phyloP scores from a whole-genome alignment of 495 filamentous ascomycete species.

The Aspergillus steynii region DNA sequence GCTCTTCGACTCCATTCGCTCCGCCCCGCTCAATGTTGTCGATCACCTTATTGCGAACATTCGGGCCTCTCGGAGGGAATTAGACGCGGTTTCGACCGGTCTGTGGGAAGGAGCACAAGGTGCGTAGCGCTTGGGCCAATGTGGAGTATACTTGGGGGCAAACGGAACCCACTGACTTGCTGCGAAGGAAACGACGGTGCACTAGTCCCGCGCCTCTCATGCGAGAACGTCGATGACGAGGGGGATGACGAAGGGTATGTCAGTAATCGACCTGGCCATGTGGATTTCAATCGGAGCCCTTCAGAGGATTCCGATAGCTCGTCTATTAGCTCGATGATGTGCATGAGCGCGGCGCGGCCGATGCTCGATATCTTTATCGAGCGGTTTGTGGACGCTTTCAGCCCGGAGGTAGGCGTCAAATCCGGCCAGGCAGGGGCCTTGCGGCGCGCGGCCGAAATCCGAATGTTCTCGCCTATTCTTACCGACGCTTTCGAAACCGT shows the following conservation, averaged over 20 bases:
- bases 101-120: constrained; percentile 35
- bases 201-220: background rate
- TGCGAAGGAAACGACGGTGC: too few relatives aligned
- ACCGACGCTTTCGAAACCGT: constrained; percentile 44
- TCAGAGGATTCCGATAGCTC: constrained; percentile 27
- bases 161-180: background rate
- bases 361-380: constrained; percentile 44
- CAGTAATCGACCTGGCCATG: constrained; percentile 5
- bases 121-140: constrained; percentile 13
- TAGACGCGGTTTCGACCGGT: constrained; percentile 23
- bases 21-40: constrained; percentile 35
- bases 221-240: constrained; percentile 17
- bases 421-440: constrained; percentile 43
- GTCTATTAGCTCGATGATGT: constrained; percentile 26
- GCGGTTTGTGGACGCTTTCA: constrained; percentile 49
- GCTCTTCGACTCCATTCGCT: constrained; percentile 44
- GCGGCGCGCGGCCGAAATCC: constrained; percentile 42
- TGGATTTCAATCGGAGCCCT: constrained; percentile 11
- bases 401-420: constrained; percentile 41
- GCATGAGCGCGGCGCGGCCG: constrained; percentile 26
- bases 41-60: constrained; percentile 38
- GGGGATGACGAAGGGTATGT: constrained; percentile 19
- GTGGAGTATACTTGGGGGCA: background rate
- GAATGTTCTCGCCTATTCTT: constrained; percentile 47
- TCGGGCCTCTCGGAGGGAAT: constrained; percentile 25